phyloP scores from a whole-genome alignment of 208 protist genomes.

The Acanthamoeba sp. region DNA sequence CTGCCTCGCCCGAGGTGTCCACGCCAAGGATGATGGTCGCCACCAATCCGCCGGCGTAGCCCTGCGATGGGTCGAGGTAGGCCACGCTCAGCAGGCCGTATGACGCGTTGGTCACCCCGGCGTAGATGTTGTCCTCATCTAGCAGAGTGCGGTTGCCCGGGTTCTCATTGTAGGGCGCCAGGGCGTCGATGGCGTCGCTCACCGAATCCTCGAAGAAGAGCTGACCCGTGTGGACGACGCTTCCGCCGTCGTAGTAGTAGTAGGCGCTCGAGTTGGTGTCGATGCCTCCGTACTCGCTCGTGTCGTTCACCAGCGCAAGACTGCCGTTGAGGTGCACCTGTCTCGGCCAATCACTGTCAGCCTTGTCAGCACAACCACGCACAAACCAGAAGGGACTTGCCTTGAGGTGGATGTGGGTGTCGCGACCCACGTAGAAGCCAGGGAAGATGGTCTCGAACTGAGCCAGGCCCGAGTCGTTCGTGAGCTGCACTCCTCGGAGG shows the following conservation, averaged over 20 bases:
- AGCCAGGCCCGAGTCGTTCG: not conserved
- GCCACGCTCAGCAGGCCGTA: constrained; percentile 1
- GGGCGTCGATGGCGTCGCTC: not conserved
- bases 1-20: not conserved
- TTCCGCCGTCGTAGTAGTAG: not conserved
- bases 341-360: not conserved
- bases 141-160: not conserved
- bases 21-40: not conserved
- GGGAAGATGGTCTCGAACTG: constrained; percentile 4
- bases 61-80: not conserved
- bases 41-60: constrained; percentile 7
- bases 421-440: not conserved
- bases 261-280: not conserved
- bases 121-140: not conserved
- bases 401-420: constrained; percentile 46
- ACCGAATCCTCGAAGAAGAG: not conserved
- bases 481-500: not conserved
- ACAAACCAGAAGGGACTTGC: not conserved
- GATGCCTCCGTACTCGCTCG: not conserved
- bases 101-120: not conserved
- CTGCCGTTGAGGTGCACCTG: not conserved
- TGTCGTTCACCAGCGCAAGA: not conserved
- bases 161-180: not conserved
- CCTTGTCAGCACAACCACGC: not conserved
- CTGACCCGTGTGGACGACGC: not conserved